These are phyloP conservation scores for Clitoria ternatea DNA, from an alignment of 306 rosid species.

Conservation along the genomic window DNA sequence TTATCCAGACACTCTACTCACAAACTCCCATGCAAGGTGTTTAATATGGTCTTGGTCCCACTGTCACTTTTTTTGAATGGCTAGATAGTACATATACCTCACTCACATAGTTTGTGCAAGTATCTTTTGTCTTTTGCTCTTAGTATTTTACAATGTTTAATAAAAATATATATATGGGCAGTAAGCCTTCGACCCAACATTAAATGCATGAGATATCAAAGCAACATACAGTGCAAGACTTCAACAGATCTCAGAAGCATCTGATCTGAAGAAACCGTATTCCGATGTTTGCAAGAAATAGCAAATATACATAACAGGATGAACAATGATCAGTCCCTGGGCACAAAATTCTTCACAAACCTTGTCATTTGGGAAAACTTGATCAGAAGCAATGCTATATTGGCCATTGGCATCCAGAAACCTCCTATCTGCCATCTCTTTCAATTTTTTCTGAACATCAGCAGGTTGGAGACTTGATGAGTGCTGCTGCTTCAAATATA, in stretches of 20 bases:
- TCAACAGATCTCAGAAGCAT: constrained; percentile 11
- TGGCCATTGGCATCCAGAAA: constrained; percentile 66
- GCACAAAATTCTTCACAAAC: constrained; percentile 34
- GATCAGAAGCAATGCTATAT: constrained; percentile 53
- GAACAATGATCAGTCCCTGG: not conserved
- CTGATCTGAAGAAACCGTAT: not conserved
- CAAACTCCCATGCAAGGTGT: not conserved
- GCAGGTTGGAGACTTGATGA: constrained; percentile 83
- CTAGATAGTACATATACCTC: not conserved
- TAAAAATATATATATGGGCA: not conserved
- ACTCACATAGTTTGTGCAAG: not conserved
- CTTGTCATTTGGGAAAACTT: constrained; percentile 60
- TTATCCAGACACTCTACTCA: not conserved
- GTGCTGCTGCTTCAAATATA: constrained; percentile 95
- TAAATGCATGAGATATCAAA: not conserved
- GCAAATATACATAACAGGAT: not conserved
- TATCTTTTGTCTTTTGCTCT: not conserved
- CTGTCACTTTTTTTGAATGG: not conserved
- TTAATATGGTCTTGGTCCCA: not conserved
- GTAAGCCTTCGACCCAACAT: not conserved
- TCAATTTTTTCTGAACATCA: constrained; percentile 82
- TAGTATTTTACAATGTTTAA: not conserved
- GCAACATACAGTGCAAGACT: not conserved
- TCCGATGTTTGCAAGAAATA: not conserved
- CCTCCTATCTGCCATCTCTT: constrained; percentile 87